These are phyloP conservation scores for Cryphonectria radicalis DNA, from an alignment of 2,329 filamentous ascomycete genomes.

Conservation along the genomic window DNA sequence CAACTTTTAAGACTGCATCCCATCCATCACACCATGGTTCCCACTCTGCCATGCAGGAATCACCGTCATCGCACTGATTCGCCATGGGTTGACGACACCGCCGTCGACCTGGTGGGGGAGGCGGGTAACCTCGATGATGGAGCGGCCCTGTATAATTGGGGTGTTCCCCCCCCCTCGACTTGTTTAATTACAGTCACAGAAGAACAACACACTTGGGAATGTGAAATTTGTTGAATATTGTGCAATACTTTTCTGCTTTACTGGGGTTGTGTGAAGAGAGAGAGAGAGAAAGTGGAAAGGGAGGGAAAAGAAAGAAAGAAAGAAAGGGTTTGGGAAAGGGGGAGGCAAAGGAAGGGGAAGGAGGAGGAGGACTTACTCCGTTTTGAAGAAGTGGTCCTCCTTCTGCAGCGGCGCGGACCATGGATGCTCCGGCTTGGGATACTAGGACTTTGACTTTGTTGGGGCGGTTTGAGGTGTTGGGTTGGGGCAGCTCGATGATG, in stretches of 20 bases:
- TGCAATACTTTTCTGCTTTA: too few species aligned
- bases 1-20: not conserved
- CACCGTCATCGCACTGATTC: conserved; percentile 35
- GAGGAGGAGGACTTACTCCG: conserved; percentile 32
- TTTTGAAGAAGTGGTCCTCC: conserved; percentile 37
- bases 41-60: conserved; percentile 35
- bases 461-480: conserved; percentile 29
- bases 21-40: conserved; percentile 30
- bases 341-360: not conserved
- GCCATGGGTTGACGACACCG: conserved; percentile 38
- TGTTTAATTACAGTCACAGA: not conserved
- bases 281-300: too few species aligned
- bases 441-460: conserved; percentile 31
- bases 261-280: too few species aligned
- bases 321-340: too few species aligned
- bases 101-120: conserved; percentile 34
- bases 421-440: conserved; percentile 33
- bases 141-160: conserved; percentile 31
- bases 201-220: not conserved
- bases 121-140: conserved; percentile 36
- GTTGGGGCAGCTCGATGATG: conserved; percentile 35
- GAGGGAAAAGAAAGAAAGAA: too few species aligned
- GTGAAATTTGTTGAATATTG: too few species aligned
- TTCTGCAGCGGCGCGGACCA: conserved; percentile 32
- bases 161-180: not conserved